Percentiles rank a stretch among this genome's conserved stretches.
These are phyloP conservation scores for Xylariaceae sp. DNA, from an alignment of 2,329 filamentous ascomycete genomes.

Conservation along the genomic window DNA sequence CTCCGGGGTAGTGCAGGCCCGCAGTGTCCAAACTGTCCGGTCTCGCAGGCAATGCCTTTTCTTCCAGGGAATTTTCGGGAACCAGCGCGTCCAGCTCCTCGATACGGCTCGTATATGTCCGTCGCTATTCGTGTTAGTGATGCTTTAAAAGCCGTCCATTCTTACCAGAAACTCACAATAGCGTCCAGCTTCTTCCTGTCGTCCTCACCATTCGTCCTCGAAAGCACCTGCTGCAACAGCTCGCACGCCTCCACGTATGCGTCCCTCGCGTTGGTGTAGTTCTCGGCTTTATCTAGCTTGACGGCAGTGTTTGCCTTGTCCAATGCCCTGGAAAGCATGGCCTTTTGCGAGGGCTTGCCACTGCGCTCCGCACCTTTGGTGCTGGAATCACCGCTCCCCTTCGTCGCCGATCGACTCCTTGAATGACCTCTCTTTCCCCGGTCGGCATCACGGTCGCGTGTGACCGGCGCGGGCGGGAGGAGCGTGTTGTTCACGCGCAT, in stretches of 20 bases:
- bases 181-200: constrained; percentile 87
- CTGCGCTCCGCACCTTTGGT: constrained; percentile 32
- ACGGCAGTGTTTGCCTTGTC: constrained; percentile 96
- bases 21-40: too few relatives aligned
- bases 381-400: constrained; percentile 40
- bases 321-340: constrained; percentile 91
- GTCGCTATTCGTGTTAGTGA: constrained; percentile 49
- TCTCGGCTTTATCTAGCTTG: constrained; percentile 90
- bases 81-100: constrained; percentile 74
- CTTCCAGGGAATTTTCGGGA: constrained; percentile 47
- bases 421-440: constrained; percentile 39
- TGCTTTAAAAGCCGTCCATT: neutral
- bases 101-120: constrained; percentile 86
- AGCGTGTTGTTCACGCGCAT: constrained; percentile 19
- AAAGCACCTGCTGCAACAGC: constrained; percentile 80
- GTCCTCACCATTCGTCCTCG: constrained; percentile 75
- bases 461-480: constrained; percentile 25
- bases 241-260: constrained; percentile 89
- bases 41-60: constrained; percentile 70
- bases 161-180: constrained; percentile 78
- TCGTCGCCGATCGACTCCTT: constrained; percentile 41
- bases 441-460: constrained; percentile 28
- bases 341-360: constrained; percentile 68
- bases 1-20: constrained; percentile 45
- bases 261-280: constrained; percentile 84